phyloP scores from a whole-genome alignment of 352 stramenopile species.

The Phytophthora pistaciae region DNA sequence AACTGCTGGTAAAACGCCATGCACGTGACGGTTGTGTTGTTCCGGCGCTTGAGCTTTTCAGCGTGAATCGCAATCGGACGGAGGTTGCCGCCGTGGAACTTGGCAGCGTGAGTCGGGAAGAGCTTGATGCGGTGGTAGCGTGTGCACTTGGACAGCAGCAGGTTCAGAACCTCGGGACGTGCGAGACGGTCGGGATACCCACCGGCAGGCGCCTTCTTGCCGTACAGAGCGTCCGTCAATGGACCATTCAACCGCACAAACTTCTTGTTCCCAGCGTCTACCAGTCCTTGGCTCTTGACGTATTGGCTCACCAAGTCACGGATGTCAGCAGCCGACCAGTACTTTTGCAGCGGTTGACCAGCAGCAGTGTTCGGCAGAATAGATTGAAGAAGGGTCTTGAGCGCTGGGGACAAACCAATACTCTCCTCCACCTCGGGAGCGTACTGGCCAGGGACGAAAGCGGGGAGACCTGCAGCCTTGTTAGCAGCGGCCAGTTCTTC shows the following conservation, averaged over 20 bases:
- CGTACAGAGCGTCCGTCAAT: slow-evolving; percentile 79
- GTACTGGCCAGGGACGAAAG: slow-evolving; percentile 68
- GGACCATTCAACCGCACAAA: slow-evolving; percentile 70
- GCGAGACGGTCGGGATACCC: slow-evolving; percentile 71
- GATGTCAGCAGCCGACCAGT: slow-evolving; percentile 62
- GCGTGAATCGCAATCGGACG: slow-evolving; percentile 74
- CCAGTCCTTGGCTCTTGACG: slow-evolving; percentile 61
- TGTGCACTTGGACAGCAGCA: slow-evolving; percentile 69
- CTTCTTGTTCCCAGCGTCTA: slow-evolving; percentile 71
- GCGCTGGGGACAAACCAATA: slow-evolving; percentile 59
- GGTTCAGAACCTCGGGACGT: slow-evolving; percentile 61
- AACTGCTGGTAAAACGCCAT: slow-evolving; percentile 85
- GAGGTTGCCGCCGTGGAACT: slow-evolving; percentile 64
- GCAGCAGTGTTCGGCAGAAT: slow-evolving; percentile 25
- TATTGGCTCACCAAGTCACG: slow-evolving; percentile 71
- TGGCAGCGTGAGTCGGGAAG: slow-evolving; percentile 73
- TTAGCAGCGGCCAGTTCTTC: slow-evolving; percentile 55
- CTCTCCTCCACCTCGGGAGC: slow-evolving; percentile 75
- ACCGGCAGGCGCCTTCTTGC: slow-evolving; percentile 64
- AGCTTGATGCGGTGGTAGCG: slow-evolving; percentile 78
- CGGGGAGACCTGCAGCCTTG: slow-evolving; percentile 44
- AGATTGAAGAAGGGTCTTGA: slow-evolving; percentile 63
- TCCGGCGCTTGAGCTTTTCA: slow-evolving; percentile 75
- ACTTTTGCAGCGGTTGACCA: slow-evolving; percentile 50
- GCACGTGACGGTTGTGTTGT: slow-evolving; percentile 73